Base-by-base conservation (phyloP, 164 flowering plant species). In the Umbilicus rupestris region DNA sequence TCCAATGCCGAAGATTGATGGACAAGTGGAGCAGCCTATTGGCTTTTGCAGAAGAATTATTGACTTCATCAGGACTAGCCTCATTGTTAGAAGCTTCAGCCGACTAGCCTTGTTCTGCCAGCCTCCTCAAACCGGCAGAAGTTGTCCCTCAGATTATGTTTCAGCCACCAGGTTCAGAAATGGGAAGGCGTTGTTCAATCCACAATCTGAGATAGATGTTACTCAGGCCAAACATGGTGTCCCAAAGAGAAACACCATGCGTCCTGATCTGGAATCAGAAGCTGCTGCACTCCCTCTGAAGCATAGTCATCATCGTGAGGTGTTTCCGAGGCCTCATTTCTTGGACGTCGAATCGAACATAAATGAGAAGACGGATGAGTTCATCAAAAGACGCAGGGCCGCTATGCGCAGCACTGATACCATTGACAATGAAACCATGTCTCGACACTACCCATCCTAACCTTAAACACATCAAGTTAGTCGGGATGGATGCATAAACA, bases 301-400 rank as follows among this genome's bases (percentile, higher is more conserved):
- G 17, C 33, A 2, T 16, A 6, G 28, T 55, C 33, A 30, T 55
- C 31, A 24, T 2, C 33, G 28, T 6, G 33, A 3, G 15, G 33
- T 11, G 12, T 22, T 26, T 55, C 60, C 60, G 1, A 26, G 33
- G 33, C 60, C 60, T 55, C 60, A 55, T 55, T 55, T 26, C 28
- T 55, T 55, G 58, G 58, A 52, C 15, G 58, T 52, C 15, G 58
- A 52, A 12, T 26, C 58, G 16, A 20, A 52, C 22, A 52, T 52
- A 22, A 52, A 52, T 24, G 58, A 52, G 58, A 52, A 52, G 30
- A 52, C 33, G 3, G 60, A 28, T 8, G 35, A 55, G 60, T 55
- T 55, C 33, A 55, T 55, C 31, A 55, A 30, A 55, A 55, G 60
- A 10, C 60, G 60, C 33, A 55, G 14, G 60, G 60, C 33, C 3